Percentiles rank a stretch among this genome's conserved stretches.
Evolutionary conservation across 306 rosid species (phyloP).

Genomic region (Inga laurina): DNA sequence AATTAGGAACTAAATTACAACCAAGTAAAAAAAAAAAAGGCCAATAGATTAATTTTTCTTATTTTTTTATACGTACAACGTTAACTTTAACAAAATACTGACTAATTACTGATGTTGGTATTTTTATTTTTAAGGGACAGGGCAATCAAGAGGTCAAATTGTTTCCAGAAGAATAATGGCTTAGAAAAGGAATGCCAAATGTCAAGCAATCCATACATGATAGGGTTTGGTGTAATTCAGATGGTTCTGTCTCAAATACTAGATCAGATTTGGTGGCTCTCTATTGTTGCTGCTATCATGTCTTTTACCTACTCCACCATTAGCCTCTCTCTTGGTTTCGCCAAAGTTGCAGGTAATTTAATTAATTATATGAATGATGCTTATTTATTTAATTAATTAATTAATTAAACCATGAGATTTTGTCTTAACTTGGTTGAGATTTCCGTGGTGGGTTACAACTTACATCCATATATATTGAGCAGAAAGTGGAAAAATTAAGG

Average conservation of each 20-base stretch:
- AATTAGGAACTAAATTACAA: too few species aligned
- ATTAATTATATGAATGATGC: not conserved
- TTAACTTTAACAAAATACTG: too few species aligned
- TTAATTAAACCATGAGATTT: too few species aligned
- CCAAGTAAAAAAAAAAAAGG: too few species aligned
- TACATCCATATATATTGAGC: not conserved
- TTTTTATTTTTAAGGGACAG: conserved; percentile 27
- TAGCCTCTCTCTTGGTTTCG: conserved; percentile 55
- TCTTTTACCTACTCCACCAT: conserved; percentile 55
- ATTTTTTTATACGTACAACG: too few species aligned
- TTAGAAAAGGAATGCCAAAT: conserved; percentile 36
- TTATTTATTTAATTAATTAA: too few species aligned
- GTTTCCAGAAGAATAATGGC: conserved; percentile 36
- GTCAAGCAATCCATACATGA: conserved; percentile 50
- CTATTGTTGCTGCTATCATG: conserved; percentile 58
- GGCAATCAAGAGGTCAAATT: conserved; percentile 47
- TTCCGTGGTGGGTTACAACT: too few species aligned
- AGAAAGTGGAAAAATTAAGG: conserved; percentile 50
- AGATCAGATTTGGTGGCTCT: conserved; percentile 64
- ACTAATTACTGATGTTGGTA: too few species aligned
- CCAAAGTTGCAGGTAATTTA: conserved; percentile 53
- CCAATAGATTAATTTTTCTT: too few species aligned
- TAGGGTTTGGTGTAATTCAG: conserved; percentile 49
- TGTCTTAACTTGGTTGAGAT: too few species aligned
- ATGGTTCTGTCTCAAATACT: conserved; percentile 57